These are phyloP conservation scores for Apiotrichum brassicae DNA, from an alignment of 1,284 basidiomycete genomes.

Conservation along the genomic window DNA sequence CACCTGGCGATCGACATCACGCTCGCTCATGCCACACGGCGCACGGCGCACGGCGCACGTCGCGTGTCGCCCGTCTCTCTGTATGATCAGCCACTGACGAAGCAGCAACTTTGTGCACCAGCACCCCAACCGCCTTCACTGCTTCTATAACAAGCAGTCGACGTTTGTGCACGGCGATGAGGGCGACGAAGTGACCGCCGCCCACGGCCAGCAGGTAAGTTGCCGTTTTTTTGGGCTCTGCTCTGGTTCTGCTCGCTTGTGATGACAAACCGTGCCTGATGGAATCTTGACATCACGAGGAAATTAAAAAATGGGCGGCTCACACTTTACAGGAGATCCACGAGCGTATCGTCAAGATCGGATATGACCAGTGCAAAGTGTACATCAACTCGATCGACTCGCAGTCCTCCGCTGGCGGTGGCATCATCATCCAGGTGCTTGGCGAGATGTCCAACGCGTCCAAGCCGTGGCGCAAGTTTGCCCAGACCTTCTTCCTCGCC, in stretches of 20 bases:
- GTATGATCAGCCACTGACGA: constrained; percentile 4
- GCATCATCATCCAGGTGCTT: constrained; percentile 98
- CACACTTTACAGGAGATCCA: constrained; percentile 77
- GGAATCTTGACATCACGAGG: too few species aligned
- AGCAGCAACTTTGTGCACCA: constrained; percentile 88
- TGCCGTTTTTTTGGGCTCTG: too few species aligned
- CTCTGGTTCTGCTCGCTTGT: too few species aligned
- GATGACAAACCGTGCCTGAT: too few species aligned
- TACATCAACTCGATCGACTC: constrained; percentile 94
- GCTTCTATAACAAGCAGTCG: constrained; percentile 97
- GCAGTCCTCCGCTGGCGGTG: constrained; percentile 85
- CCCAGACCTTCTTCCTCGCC: constrained; percentile 99
- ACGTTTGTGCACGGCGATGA: constrained; percentile 94
- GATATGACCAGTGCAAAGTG: constrained; percentile 94
- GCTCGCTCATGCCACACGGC: too few species aligned
- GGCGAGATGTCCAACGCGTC: constrained; percentile 95
- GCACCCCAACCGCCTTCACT: constrained; percentile 90
- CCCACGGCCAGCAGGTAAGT: constrained; percentile 76
- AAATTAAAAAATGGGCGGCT: background rate
- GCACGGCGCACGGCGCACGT: too few species aligned
- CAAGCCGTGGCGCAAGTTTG: constrained; percentile 90
- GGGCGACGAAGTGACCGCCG: constrained; percentile 87
- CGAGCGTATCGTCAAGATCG: constrained; percentile 86
- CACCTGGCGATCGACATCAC: too few species aligned
- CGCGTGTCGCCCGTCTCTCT: too few species aligned